phyloP scores from a whole-genome alignment of 345 rosid genomes.

The Euphorbia lathyris region DNA sequence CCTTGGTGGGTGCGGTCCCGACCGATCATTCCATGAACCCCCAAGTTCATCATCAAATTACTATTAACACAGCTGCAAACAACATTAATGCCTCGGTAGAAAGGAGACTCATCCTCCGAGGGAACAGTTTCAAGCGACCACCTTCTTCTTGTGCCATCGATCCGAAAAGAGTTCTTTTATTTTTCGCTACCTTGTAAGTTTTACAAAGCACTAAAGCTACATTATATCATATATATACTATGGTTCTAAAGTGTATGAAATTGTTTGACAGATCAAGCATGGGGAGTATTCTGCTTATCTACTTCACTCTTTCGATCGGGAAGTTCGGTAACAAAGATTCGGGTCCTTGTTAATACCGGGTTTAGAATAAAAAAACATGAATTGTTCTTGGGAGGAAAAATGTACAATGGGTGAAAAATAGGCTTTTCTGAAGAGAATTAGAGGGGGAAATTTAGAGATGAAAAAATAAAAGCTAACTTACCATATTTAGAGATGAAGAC shows the following conservation, averaged over 20 bases:
- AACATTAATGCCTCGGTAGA: constrained; percentile 35
- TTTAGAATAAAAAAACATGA: constrained; percentile 12
- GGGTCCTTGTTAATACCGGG: constrained; percentile 34
- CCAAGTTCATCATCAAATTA: constrained; percentile 72
- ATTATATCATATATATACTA: neutral
- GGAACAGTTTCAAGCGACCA: constrained; percentile 68
- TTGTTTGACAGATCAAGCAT: constrained; percentile 69
- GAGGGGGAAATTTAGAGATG: constrained; percentile 20
- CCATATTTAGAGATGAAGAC: constrained; percentile 25
- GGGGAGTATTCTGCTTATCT: constrained; percentile 85
- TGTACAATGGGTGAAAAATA: constrained; percentile 9
- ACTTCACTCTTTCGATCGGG: constrained; percentile 69
- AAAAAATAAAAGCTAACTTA: constrained; percentile 21
- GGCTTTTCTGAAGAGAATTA: neutral
- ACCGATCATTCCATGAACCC: constrained; percentile 36
- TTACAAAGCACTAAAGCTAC: neutral
- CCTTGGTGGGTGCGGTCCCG: constrained; percentile 26
- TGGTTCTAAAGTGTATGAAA: neutral
- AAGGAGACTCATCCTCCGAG: constrained; percentile 41
- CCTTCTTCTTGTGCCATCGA: constrained; percentile 57
- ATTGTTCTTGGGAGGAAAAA: constrained; percentile 19
- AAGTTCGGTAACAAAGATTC: constrained; percentile 34
- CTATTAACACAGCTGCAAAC: constrained; percentile 54
- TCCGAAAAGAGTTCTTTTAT: constrained; percentile 79
- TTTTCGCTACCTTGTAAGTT: constrained; percentile 87